A percentile compares a stretch with the other conserved stretches of the same genome.
Conservation (phyloP, 208 protist species). For the Trypanosoma boissoni region DNA sequence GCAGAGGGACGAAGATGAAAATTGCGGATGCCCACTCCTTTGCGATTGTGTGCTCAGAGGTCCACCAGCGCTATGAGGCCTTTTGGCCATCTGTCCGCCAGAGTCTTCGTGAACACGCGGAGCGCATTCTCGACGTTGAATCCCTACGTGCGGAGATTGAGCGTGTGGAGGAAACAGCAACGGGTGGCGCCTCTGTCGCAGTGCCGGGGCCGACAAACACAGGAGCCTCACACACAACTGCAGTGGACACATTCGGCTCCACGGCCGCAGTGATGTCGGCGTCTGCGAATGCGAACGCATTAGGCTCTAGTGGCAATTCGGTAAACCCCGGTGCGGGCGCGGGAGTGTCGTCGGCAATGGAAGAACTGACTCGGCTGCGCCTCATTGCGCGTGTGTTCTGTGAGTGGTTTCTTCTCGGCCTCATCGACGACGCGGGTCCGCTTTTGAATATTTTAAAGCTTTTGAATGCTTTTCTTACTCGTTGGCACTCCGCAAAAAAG, state of each 20-base stretch:
- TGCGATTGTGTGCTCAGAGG: slow-evolving; percentile 24
- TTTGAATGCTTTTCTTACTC: neutral
- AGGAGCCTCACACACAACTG: neutral
- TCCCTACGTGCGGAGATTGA: slow-evolving; percentile 3
- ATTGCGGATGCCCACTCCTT: slow-evolving; percentile 15
- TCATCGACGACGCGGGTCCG: slow-evolving; percentile 18
- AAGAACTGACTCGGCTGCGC: slow-evolving; percentile 23
- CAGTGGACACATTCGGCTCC: neutral
- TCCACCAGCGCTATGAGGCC: slow-evolving; percentile 29
- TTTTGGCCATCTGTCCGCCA: slow-evolving; percentile 22
- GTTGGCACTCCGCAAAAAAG: no score
- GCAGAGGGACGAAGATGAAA: slow-evolving; percentile 23
- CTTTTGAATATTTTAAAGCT: slow-evolving; percentile 20
- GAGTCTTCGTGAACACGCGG: slow-evolving; percentile 12
- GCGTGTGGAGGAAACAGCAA: slow-evolving; percentile 11
- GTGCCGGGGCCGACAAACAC: neutral
- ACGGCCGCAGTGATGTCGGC: neutral
- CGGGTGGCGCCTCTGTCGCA: neutral
- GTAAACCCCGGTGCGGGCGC: neutral
- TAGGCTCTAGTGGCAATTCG: neutral
- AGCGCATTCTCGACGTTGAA: slow-evolving; percentile 5
- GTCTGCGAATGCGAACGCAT: neutral
- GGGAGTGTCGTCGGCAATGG: slow-evolving; percentile 6
- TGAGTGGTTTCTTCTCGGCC: slow-evolving; percentile 32
- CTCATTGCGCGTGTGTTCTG: slow-evolving; percentile 19